A percentile compares a stretch with the other conserved stretches of the same genome.
Evolutionary conservation across 106 monocot species (phyloP).

Genomic region (Platanthera guangdongensis): DNA sequence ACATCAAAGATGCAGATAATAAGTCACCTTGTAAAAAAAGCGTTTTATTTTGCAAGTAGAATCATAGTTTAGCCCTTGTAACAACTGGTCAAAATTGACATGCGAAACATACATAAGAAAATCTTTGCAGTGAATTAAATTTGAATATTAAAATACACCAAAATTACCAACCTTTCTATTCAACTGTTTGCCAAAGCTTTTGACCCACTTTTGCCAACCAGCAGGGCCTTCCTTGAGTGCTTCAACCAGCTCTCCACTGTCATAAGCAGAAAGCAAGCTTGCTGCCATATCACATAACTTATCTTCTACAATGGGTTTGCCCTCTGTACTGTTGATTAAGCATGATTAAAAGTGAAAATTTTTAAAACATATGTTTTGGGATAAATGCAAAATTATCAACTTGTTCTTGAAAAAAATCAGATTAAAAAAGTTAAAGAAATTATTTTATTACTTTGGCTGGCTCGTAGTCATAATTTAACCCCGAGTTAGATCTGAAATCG

Average conservation of each 20-base stretch:
- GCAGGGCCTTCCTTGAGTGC: slow-evolving; percentile 77
- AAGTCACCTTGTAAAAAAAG: too few relatives aligned
- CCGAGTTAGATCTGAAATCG: too few relatives aligned
- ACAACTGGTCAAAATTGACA: not conserved
- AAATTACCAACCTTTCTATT: slow-evolving; percentile 72
- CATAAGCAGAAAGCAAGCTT: slow-evolving; percentile 66
- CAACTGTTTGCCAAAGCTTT: slow-evolving; percentile 75
- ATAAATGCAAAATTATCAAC: not conserved
- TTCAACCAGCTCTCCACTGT: slow-evolving; percentile 62
- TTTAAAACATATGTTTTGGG: too few relatives aligned
- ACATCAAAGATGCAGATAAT: too few relatives aligned
- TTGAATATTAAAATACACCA: not conserved
- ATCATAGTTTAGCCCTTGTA: not conserved
- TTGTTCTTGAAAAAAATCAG: not conserved
- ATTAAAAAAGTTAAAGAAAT: not conserved
- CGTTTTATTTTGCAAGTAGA: not conserved
- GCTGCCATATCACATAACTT: slow-evolving; percentile 71
- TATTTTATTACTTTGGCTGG: too few relatives aligned
- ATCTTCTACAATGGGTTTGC: slow-evolving; percentile 71
- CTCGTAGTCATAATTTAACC: too few relatives aligned
- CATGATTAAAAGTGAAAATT: not conserved
- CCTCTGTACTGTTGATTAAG: slow-evolving; percentile 53
- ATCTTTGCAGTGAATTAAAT: not conserved
- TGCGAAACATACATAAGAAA: not conserved
- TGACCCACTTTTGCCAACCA: slow-evolving; percentile 99